phyloP scores from a whole-genome alignment of 176 grass and related monocot species.

The Areca catechu region DNA sequence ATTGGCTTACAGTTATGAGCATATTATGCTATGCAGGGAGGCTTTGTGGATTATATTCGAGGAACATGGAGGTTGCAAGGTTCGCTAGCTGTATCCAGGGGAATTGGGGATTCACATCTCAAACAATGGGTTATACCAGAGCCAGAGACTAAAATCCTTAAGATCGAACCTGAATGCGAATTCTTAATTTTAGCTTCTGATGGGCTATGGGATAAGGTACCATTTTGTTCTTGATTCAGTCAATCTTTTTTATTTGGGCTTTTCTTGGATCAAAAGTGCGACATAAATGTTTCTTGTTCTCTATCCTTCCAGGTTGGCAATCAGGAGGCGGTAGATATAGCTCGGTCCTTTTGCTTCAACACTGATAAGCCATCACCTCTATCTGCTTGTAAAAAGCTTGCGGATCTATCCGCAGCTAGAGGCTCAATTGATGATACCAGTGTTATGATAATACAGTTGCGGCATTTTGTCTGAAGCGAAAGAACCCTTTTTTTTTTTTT shows the following conservation, averaged over 20 bases:
- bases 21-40: constrained; percentile 45
- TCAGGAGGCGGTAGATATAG: constrained; percentile 78
- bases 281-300: not conserved
- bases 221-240: too few relatives aligned
- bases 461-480: constrained; percentile 25
- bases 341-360: constrained; percentile 32
- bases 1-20: not conserved
- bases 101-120: constrained; percentile 77
- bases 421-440: constrained; percentile 83
- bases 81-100: constrained; percentile 74
- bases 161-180: constrained; percentile 52
- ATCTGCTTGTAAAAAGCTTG: constrained; percentile 67
- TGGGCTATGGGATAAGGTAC: constrained; percentile 86
- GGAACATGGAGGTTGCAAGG: constrained; percentile 97
- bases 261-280: not conserved
- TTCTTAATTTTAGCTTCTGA: constrained; percentile 94
- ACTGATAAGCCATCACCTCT: constrained; percentile 27
- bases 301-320: constrained; percentile 27
- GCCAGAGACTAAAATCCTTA: constrained; percentile 57
- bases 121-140: constrained; percentile 86
- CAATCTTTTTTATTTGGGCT: not conserved
- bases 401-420: constrained; percentile 43
- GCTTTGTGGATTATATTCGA: constrained; percentile 62
- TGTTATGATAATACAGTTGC: constrained; percentile 72
- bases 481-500: too few relatives aligned